Evolutionary conservation across 495 filamentous ascomycete genomes (phyloP).

Genomic region (Neurospora tetraspora): DNA sequence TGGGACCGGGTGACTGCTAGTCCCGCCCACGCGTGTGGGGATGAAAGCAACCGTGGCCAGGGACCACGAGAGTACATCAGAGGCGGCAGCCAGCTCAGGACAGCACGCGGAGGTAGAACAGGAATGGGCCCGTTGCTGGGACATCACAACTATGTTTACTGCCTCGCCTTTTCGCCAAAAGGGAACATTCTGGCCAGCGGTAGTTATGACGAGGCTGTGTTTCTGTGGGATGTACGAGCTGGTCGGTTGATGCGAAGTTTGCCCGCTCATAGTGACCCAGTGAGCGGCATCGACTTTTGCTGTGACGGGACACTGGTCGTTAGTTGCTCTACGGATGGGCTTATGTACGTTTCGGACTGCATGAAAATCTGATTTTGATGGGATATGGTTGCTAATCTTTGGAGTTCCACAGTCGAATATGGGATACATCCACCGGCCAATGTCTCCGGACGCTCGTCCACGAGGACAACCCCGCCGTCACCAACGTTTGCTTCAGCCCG

Average conservation of each 20-base stretch:
- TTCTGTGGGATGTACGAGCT: conserved; percentile 88
- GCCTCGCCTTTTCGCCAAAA: conserved; percentile 86
- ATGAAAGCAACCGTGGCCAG: neutral
- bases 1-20: conserved; percentile 77
- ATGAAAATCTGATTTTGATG: neutral
- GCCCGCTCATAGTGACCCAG: conserved; percentile 90
- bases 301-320: conserved; percentile 85
- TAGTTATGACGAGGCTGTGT: conserved; percentile 93
- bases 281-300: conserved; percentile 86
- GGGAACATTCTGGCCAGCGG: conserved; percentile 93
- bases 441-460: conserved; percentile 90
- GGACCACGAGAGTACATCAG: neutral
- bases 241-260: conserved; percentile 77
- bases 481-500: conserved; percentile 82
- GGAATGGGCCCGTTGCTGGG: conserved; percentile 54
- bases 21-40: conserved; percentile 39
- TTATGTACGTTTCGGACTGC: conserved; percentile 48
- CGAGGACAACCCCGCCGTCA: conserved; percentile 89
- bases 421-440: conserved; percentile 93
- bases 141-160: conserved; percentile 94
- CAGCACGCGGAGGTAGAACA: conserved; percentile 17
- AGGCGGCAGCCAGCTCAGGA: neutral
- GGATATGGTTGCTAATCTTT: conserved; percentile 1
- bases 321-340: conserved; percentile 78
- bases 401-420: conserved; percentile 52